A percentile compares a stretch with the other conserved stretches of the same genome.
Evolutionary conservation across 805 yeast genomes (phyloP).

Genomic region (Wickerhamiella alocasiicola): DNA sequence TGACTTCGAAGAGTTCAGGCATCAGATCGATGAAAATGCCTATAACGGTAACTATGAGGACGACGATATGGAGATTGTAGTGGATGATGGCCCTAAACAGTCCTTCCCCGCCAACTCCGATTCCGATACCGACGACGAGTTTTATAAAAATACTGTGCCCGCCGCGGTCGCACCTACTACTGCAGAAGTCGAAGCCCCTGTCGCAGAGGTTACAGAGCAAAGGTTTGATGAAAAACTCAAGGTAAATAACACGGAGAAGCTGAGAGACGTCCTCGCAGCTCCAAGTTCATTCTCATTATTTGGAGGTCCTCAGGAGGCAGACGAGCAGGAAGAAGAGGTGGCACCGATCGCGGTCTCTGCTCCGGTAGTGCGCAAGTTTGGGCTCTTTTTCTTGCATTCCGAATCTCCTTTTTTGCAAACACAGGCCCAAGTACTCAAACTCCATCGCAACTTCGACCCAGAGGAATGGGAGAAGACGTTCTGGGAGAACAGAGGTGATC

Average conservation of each 20-base stretch:
- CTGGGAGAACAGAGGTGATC: constrained; percentile 70
- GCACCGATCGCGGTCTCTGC: constrained; percentile 16
- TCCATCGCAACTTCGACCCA: constrained; percentile 30
- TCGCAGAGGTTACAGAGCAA: neutral
- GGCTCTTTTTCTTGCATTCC: constrained; percentile 69
- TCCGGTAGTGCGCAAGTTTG: constrained; percentile 23
- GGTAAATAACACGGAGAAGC: constrained; percentile 37
- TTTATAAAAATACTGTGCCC: neutral
- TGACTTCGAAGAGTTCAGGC: constrained; percentile 22
- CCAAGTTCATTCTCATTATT: constrained; percentile 32
- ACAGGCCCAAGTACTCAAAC: constrained; percentile 63
- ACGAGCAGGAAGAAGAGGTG: constrained; percentile 18
- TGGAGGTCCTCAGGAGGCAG: constrained; percentile 25
- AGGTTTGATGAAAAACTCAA: neutral
- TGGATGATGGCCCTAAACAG: constrained; percentile 21
- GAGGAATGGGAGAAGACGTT: constrained; percentile 61
- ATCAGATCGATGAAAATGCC: constrained; percentile 21
- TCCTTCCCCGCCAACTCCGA: constrained; percentile 22
- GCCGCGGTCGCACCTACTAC: neutral
- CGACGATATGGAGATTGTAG: constrained; percentile 32
- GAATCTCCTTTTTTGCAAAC: constrained; percentile 80
- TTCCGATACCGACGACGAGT: constrained; percentile 14
- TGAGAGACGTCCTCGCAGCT: constrained; percentile 49
- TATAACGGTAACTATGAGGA: constrained; percentile 31
- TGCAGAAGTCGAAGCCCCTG: neutral